Base-by-base conservation (phyloP, 2,329 filamentous ascomycete genomes). In the Colletotrichum acutatum region DNA sequence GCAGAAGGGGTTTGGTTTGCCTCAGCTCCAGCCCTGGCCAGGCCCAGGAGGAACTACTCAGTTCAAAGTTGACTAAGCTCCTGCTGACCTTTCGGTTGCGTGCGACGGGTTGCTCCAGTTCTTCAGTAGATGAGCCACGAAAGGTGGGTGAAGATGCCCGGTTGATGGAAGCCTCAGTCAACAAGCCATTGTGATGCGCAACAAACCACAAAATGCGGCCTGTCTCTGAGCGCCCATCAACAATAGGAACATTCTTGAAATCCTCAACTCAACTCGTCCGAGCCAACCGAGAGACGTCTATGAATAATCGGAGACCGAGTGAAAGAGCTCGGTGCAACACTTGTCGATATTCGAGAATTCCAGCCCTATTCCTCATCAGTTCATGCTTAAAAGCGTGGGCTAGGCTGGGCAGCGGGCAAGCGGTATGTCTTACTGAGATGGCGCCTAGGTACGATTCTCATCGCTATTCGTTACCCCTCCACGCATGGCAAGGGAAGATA, bases 181-280 rank as follows among this genome's bases (percentile, higher is more conserved):
- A 66, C 66, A 66, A 73, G 65, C 56, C 49, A 73, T 66, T 60
- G 67, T 66, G 71, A 73, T 73, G 61, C 26, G 34, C 66, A 70
- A 57, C 54, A 66, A 24, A 56, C 34, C 26, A 54, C 66, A 49
- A 61, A 73, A 56, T 66, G 49, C 46, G 54, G 56, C 28, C 34
- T 60, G 66, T 61, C 56, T 61, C 49, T 70, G 53, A 16, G 32
- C 42, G 42, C 42, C 19, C 32, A 49, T 30, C 26, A 66, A 56
- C 46, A 52, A 56, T 34, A 52, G 24, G n/a, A 34, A 22, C 32
- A 46, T 28, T 12, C 52, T 65, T 30, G 12, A 22, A 19, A 12
- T 34, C 26, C n/a, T 54, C 22, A 37, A 24, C 19, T 22, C 34
- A 37, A 16, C 9, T 57, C 52, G 32, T 11, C 62, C 62, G 62